phyloP scores from a whole-genome alignment of 129 eudicot species.

The Flaveria linearis region DNA sequence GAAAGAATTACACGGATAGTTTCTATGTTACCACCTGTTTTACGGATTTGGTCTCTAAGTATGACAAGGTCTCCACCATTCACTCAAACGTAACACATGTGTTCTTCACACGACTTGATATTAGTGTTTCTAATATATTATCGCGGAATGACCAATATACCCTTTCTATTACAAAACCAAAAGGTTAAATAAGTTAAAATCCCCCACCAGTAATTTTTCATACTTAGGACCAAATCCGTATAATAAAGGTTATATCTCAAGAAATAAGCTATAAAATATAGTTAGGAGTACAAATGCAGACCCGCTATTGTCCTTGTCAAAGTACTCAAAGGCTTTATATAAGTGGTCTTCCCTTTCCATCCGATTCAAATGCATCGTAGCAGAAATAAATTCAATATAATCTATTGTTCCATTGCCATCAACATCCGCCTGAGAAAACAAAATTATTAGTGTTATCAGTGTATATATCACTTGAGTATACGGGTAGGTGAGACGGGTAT shows the following conservation, averaged over 20 bases:
- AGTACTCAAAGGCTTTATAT: slow-evolving; percentile 87
- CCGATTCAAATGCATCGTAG: slow-evolving; percentile 97
- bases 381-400: slow-evolving; percentile 88
- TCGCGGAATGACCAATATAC: too few species aligned
- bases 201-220: too few species aligned
- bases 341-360: slow-evolving; percentile 92
- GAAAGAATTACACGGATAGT: too few species aligned
- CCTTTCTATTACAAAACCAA: too few species aligned
- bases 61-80: too few species aligned
- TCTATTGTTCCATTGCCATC: slow-evolving; percentile 98
- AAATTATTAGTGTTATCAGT: not conserved
- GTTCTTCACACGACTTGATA: too few species aligned
- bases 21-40: too few species aligned
- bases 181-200: too few species aligned
- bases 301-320: slow-evolving; percentile 96
- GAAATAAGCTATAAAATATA: slow-evolving; percentile 1
- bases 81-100: too few species aligned
- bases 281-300: slow-evolving; percentile 28
- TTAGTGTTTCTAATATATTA: too few species aligned
- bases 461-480: not conserved
- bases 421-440: slow-evolving; percentile 74
- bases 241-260: not conserved
- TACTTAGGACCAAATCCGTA: not conserved
- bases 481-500: slow-evolving; percentile 14
- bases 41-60: too few species aligned